Percentiles rank a stretch among this genome's conserved stretches.
Conservation (phyloP, 2,329 filamentous ascomycete species). For the Fusarium nisikadoi region DNA sequence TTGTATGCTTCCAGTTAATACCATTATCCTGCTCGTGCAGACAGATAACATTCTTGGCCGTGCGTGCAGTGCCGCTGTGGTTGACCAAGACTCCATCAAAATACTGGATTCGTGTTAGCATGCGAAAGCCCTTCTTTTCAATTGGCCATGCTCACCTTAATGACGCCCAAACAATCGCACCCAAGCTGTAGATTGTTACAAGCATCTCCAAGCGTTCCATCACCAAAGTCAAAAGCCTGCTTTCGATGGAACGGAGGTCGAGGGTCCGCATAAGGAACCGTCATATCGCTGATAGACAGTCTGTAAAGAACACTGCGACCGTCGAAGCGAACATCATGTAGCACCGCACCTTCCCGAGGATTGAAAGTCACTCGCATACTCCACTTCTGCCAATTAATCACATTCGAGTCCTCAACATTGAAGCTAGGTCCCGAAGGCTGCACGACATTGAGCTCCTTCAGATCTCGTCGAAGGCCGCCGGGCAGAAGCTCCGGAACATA, state of each 20-base stretch:
- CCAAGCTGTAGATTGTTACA: conserved; percentile 73
- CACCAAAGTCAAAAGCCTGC: conserved; percentile 76
- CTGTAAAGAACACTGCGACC: conserved; percentile 72
- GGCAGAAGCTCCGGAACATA: conserved; percentile 56
- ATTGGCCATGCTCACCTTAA: conserved; percentile 49
- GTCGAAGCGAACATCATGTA: conserved; percentile 76
- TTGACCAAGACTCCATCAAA: conserved; percentile 47
- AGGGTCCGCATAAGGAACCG: conserved; percentile 73
- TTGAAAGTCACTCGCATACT: conserved; percentile 75
- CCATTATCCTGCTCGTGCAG: conserved; percentile 78
- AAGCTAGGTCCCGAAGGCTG: conserved; percentile 53
- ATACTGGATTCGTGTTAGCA: conserved; percentile 36
- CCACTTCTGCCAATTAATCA: conserved; percentile 72
- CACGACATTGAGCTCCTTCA: conserved; percentile 67
- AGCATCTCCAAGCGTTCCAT: conserved; percentile 72
- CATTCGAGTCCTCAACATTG: conserved; percentile 55
- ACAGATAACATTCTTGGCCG: conserved; percentile 67
- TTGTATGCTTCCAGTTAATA: conserved; percentile 78
- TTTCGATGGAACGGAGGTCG: conserved; percentile 72
- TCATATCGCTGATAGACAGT: conserved; percentile 74
- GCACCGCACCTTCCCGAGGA: conserved; percentile 73
- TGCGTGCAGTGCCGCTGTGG: conserved; percentile 51
- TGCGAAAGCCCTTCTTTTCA: too few species aligned
- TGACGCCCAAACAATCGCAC: conserved; percentile 75
- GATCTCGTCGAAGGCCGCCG: conserved; percentile 56